Evolutionary conservation across 768 basidiomycete genomes (phyloP).

Genomic region (Calocera cornea): DNA sequence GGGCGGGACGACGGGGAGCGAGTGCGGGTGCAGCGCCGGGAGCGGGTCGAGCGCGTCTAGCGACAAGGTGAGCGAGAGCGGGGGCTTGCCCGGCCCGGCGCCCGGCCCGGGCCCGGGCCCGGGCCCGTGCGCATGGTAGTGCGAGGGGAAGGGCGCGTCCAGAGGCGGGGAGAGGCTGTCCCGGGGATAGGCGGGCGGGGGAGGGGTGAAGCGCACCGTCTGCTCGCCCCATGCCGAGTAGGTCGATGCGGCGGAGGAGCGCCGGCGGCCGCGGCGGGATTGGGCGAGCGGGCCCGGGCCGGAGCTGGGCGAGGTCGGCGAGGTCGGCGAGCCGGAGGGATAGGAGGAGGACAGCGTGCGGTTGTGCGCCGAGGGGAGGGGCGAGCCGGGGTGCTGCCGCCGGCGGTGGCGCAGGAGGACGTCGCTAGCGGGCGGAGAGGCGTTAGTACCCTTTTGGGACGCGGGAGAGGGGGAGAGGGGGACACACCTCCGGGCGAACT

Average conservation of each 20-base stretch:
- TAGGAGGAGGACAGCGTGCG: neutral
- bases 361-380: neutral
- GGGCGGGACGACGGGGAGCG: neutral
- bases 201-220: neutral
- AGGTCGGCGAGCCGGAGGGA: neutral
- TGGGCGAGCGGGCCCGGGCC: neutral
- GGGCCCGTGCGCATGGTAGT: neutral
- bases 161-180: neutral
- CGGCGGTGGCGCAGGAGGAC: neutral
- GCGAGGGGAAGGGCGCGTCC: neutral
- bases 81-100: too few relatives aligned
- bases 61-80: neutral
- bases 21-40: neutral
- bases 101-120: neutral
- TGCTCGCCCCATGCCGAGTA: slow-evolving; percentile 1
- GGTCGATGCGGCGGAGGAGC: neutral
- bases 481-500: neutral
- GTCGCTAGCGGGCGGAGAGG: neutral
- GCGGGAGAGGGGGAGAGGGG: neutral
- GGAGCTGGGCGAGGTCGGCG: neutral
- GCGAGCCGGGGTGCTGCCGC: neutral
- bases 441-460: neutral
- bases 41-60: neutral
- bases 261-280: neutral
- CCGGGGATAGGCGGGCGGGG: neutral